Conservation (phyloP, 306 rosid genomes). For the Lotus japonicus region DNA sequence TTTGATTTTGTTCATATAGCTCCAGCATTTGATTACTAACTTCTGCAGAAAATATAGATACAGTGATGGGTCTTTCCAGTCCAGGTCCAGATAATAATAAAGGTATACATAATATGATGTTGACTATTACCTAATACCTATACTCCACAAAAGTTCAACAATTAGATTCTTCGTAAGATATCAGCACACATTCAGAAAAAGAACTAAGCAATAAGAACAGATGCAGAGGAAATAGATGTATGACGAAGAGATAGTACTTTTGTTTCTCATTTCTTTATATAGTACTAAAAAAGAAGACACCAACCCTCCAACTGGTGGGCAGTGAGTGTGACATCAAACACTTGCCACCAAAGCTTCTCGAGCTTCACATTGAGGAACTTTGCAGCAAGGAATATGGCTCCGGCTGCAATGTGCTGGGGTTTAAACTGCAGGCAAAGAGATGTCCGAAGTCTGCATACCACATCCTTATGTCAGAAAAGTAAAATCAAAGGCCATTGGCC, state of each 20-base stretch:
- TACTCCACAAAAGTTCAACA: not conserved
- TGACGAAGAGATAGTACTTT: constrained; percentile 13
- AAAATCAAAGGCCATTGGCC: constrained; percentile 33
- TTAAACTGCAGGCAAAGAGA: constrained; percentile 97
- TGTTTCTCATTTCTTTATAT: constrained; percentile 21
- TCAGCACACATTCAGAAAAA: not conserved
- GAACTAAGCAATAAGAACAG: not conserved
- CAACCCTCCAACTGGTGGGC: not conserved
- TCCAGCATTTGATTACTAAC: constrained; percentile 97
- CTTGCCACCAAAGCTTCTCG: not conserved
- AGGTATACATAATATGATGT: not conserved
- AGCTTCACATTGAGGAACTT: not conserved
- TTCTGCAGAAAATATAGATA: constrained; percentile 54
- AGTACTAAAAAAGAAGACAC: constrained; percentile 17
- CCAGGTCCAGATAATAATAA: not conserved
- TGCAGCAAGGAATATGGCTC: not conserved
- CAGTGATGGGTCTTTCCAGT: not conserved
- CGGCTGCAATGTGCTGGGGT: constrained; percentile 92
- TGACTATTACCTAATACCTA: not conserved
- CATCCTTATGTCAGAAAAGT: constrained; percentile 46
- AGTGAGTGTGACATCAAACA: not conserved
- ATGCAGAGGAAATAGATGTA: constrained; percentile 5
- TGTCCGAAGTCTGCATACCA: constrained; percentile 87
- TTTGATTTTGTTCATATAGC: constrained; percentile 79
- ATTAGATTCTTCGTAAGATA: not conserved